A percentile compares a stretch with the other conserved stretches of the same genome.
Conservation (phyloP, 192 early-diverging fungal genomes). For the Podochytrium sp. region DNA sequence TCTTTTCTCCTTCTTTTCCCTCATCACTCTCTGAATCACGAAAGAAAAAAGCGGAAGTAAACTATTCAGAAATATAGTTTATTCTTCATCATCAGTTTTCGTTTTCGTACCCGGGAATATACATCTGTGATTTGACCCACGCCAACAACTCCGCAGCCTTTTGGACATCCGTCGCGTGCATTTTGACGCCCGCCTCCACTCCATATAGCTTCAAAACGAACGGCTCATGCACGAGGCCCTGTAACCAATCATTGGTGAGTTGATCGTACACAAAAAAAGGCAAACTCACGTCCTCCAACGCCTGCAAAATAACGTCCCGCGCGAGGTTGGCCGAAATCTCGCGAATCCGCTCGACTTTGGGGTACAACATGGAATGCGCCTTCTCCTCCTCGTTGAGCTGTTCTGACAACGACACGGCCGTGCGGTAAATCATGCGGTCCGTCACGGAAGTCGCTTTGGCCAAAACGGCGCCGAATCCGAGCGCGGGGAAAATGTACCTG, state of each 20-base stretch:
- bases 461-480: conserved; percentile 85
- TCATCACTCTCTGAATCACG: too few species aligned
- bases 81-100: too few species aligned
- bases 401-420: conserved; percentile 78
- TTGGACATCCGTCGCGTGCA: not conserved
- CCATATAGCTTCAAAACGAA: conserved; percentile 25
- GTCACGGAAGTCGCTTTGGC: conserved; percentile 72
- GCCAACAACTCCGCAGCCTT: conserved; percentile 6
- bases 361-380: conserved; percentile 77
- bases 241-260: not conserved
- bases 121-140: conserved; percentile 36
- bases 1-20: too few species aligned
- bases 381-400: conserved; percentile 76
- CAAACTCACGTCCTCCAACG: conserved; percentile 43
- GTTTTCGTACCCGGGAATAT: conserved; percentile 32
- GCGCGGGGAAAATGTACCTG: conserved; percentile 92
- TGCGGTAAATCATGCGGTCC: conserved; percentile 80
- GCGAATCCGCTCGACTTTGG: conserved; percentile 83
- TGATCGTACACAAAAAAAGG: not conserved
- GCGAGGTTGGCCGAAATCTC: conserved; percentile 82
- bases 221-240: conserved; percentile 34
- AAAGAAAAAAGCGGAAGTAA: too few species aligned
- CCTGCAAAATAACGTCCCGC: conserved; percentile 69
- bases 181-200: not conserved
- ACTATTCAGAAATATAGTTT: too few species aligned